Percentiles rank a stretch among this genome's conserved stretches.
These are phyloP conservation scores for Pulveroboletus ravenelii DNA, from an alignment of 768 basidiomycete genomes.

Conservation along the genomic window DNA sequence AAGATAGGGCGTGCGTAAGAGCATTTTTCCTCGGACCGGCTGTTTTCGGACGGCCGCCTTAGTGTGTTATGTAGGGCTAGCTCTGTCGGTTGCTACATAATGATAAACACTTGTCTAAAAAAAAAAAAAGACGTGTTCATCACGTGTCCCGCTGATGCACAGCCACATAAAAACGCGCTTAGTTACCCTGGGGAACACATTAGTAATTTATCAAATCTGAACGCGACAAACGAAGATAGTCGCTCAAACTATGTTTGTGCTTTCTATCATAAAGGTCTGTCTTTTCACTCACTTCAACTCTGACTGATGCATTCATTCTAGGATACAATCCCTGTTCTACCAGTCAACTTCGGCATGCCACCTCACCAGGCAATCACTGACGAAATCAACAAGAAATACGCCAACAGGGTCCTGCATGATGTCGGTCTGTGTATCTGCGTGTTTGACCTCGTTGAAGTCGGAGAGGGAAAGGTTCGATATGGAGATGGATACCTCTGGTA, in stretches of 20 bases:
- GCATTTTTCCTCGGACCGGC: no score
- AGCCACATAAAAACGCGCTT: no score
- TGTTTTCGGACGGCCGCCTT: no score
- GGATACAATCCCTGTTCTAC: constrained; percentile 91
- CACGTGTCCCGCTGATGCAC: no score
- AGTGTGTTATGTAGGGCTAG: no score
- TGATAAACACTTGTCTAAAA: no score
- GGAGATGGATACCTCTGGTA: constrained; percentile 96
- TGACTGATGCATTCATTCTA: constrained; percentile 25
- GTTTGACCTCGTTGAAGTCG: constrained; percentile 80
- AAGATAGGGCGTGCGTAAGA: no score
- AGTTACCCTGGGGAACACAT: no score
- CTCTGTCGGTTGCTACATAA: no score
- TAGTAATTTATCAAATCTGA: no score
- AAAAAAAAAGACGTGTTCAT: no score
- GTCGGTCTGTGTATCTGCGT: constrained; percentile 89
- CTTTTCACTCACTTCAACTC: background rate
- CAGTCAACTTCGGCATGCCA: constrained; percentile 76
- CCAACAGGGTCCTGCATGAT: constrained; percentile 85
- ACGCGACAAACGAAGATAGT: no score
- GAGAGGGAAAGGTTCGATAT: constrained; percentile 90
- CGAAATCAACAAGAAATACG: constrained; percentile 93
- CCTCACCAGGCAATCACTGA: constrained; percentile 75
- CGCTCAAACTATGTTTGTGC: constrained; percentile 37
- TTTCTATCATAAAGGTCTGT: constrained; percentile 41